phyloP scores from a whole-genome alignment of 2,329 filamentous ascomycete genomes.

The Claviceps sp. region DNA sequence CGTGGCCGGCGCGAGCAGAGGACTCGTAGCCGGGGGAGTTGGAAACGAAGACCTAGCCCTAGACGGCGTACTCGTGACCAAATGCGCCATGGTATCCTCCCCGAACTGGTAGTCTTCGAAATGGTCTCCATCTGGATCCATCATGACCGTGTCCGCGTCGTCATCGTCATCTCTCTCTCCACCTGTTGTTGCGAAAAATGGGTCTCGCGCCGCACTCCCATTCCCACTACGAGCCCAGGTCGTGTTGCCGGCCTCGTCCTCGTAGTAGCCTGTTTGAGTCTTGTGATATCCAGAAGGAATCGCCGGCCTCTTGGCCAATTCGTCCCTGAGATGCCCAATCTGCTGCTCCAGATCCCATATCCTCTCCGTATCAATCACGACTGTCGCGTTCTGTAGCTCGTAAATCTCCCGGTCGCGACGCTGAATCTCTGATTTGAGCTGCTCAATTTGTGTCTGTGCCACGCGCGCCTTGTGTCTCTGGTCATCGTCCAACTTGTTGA shows the following conservation, averaged over 20 bases:
- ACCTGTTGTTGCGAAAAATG: neutral
- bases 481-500: constrained; percentile 37
- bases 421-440: constrained; percentile 34
- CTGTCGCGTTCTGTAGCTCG: constrained; percentile 35
- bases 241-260: constrained; percentile 5
- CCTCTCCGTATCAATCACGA: constrained; percentile 33
- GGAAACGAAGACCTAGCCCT: constrained; percentile 33
- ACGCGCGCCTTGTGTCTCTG: constrained; percentile 27
- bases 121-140: constrained; percentile 15
- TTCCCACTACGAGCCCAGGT: neutral
- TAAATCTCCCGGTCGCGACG: constrained; percentile 40
- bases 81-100: constrained; percentile 36
- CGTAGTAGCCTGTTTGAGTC: too few species aligned
- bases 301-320: constrained; percentile 16
- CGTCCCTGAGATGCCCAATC: constrained; percentile 21
- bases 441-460: constrained; percentile 32
- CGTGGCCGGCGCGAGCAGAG: constrained; percentile 18
- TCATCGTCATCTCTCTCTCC: neutral
- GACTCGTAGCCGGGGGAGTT: constrained; percentile 43
- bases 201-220: neutral
- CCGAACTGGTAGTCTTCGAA: constrained; percentile 30
- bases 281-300: neutral
- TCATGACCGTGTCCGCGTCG: constrained; percentile 20
- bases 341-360: constrained; percentile 29
- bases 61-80: constrained; percentile 39